A percentile compares a stretch with the other conserved stretches of the same genome.
Evolutionary conservation across 2,329 filamentous ascomycete genomes (phyloP).

Genomic region (Nigrospora oryzae): DNA sequence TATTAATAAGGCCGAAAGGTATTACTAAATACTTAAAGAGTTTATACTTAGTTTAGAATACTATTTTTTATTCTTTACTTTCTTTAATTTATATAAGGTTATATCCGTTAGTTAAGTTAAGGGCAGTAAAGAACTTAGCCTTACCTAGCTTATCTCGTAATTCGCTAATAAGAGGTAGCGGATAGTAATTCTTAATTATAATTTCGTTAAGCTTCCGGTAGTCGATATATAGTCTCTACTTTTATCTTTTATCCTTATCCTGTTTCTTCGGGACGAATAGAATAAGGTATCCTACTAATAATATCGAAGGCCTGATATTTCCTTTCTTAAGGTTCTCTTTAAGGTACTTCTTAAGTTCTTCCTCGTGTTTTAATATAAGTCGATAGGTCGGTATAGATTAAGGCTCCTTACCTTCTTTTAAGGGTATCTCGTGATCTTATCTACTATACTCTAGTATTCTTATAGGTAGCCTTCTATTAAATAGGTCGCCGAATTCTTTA

Average conservation of each 20-base stretch:
- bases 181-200: conserved; percentile 14
- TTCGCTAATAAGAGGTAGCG: conserved; percentile 12
- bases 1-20: conserved; percentile 14
- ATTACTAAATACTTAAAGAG: conserved; percentile 18
- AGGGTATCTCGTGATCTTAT: neutral
- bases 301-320: conserved; percentile 1
- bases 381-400: neutral
- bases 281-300: neutral
- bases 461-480: neutral
- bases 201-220: conserved; percentile 15
- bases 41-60: conserved; percentile 14
- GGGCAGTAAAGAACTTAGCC: conserved; percentile 5
- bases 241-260: neutral
- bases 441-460: neutral
- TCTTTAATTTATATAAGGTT: conserved; percentile 8
- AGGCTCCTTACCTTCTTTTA: neutral
- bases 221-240: conserved; percentile 12
- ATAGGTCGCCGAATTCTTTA: neutral
- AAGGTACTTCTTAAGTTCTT: conserved; percentile 1
- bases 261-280: conserved; percentile 12
- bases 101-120: conserved; percentile 6
- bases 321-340: neutral
- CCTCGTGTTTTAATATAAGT: neutral
- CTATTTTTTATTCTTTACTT: conserved; percentile 15
- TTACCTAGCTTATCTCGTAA: conserved; percentile 8